Base-by-base conservation (phyloP, 108 stramenopile species). In the Craspedostauros australis region DNA sequence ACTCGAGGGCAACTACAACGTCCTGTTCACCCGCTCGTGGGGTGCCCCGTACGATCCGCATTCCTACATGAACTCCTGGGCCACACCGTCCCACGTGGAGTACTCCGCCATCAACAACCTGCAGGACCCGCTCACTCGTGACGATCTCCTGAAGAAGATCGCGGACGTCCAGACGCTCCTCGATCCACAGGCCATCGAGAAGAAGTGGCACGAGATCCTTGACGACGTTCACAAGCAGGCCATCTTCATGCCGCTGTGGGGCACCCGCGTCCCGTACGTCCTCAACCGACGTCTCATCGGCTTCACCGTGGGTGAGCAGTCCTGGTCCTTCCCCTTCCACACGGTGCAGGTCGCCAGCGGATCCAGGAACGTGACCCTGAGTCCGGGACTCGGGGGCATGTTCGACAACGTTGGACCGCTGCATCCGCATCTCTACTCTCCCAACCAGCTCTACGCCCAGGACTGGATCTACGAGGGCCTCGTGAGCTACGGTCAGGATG, bases 31-130 rank as follows among this genome's bases (percentile, higher is more conserved):
- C 12, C 58, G 76, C 28, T 68, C 72, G 9, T 80, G 79, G 80
- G 81, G 81, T 11, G 70, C 76, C 1, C 76, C 52, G 3, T 82
- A 82, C 59, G 81, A 82, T 73, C 81, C 80, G 31, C 81, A 82
- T 46, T 40, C 57, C 28, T 79, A 79, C 60, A 43, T 75, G 32
- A 42, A 66, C 14, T 68, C 65, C 3, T 79, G 77, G 77, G 66
- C 34, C 8, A 48, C 51, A 3, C 74, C 74, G 19, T 45, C 61
- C 29, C 71, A 78, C 33, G 70, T 73, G 20, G 67, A 78, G 49
- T 78, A 78, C 71, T 41, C 61, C 15, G 73, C 73, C 16, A 58
- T 66, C 20, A 53, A 36, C 16, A 57, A 59, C 31, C 39, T 76
- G 14, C 19, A 70, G 37, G 50, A 66, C 39, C 70, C 73, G 16